phyloP scores from a whole-genome alignment of 169 alveolate species.

The Plasmodium reichenowi region DNA sequence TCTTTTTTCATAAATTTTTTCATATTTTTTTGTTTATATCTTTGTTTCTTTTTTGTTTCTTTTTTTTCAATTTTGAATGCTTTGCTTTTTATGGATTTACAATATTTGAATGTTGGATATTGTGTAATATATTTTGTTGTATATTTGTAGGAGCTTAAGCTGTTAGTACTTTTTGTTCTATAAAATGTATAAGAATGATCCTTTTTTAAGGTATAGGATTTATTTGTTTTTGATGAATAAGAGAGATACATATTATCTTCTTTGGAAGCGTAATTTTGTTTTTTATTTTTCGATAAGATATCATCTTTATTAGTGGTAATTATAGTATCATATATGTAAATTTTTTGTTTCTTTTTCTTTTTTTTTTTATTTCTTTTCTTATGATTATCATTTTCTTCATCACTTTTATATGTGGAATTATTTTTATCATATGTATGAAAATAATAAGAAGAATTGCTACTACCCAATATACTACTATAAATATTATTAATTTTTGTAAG shows the following conservation, averaged over 20 bases:
- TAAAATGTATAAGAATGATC: neutral
- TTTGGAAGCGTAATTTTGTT: neutral
- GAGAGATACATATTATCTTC: neutral
- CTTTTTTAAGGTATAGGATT: neutral
- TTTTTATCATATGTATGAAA: neutral
- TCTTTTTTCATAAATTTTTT: neutral
- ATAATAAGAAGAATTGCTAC: neutral
- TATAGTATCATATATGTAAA: neutral
- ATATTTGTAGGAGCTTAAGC: neutral
- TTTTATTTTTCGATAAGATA: neutral
- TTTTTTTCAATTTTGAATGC: slow-evolving; percentile 18
- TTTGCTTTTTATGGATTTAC: slow-evolving; percentile 13
- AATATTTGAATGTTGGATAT: neutral
- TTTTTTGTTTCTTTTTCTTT: neutral
- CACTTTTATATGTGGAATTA: neutral
- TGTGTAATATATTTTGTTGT: neutral
- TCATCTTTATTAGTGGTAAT: no score
- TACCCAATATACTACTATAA: neutral
- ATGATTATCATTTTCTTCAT: neutral
- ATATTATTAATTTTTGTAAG: slow-evolving; percentile 2
- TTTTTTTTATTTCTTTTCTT: neutral
- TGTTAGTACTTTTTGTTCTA: neutral
- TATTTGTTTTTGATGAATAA: no score
- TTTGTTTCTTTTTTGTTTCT: slow-evolving; percentile 6
- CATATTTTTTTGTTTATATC: neutral